Evolutionary conservation across 768 basidiomycete species (phyloP).

Genomic region (Rhodosporidiobolus sp.): DNA sequence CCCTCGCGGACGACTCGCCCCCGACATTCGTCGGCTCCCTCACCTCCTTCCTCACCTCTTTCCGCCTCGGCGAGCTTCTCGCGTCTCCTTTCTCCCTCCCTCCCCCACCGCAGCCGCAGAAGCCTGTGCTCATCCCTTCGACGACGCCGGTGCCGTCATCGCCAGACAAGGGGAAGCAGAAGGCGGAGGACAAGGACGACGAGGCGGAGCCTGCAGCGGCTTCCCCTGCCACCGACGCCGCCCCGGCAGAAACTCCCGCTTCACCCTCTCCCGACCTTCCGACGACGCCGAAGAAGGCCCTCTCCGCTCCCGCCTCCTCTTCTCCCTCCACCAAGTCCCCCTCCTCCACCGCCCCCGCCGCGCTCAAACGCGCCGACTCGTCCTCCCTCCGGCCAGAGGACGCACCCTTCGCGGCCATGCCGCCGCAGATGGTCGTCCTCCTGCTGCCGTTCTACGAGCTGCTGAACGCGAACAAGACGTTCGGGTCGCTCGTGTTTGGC

Average conservation of each 20-base stretch:
- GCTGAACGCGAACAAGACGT: constrained; percentile 41
- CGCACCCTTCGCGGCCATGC: constrained; percentile 24
- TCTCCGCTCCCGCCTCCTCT: neutral
- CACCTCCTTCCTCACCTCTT: constrained; percentile 33
- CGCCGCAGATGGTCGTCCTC: constrained; percentile 24
- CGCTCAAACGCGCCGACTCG: too few relatives aligned
- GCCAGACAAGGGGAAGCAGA: constrained; percentile 13
- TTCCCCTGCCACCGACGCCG: neutral
- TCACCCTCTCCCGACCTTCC: neutral
- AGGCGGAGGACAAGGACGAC: neutral
- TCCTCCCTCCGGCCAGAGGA: neutral
- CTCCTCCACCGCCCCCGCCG: neutral
- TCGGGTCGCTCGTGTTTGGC: constrained; percentile 22
- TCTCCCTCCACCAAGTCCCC: neutral
- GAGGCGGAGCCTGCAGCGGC: neutral
- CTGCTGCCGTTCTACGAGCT: constrained; percentile 42
- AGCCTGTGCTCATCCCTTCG: neutral
- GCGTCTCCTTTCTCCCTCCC: constrained; percentile 15
- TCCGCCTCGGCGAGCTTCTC: constrained; percentile 21
- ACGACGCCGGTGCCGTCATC: neutral
- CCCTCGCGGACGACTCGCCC: constrained; percentile 38
- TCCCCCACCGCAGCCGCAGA: neutral
- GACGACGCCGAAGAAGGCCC: neutral
- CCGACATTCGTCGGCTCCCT: constrained; percentile 34
- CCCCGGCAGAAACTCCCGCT: neutral